Base-by-base conservation (phyloP, 768 basidiomycete species). In the Kondoa malvinella region DNA sequence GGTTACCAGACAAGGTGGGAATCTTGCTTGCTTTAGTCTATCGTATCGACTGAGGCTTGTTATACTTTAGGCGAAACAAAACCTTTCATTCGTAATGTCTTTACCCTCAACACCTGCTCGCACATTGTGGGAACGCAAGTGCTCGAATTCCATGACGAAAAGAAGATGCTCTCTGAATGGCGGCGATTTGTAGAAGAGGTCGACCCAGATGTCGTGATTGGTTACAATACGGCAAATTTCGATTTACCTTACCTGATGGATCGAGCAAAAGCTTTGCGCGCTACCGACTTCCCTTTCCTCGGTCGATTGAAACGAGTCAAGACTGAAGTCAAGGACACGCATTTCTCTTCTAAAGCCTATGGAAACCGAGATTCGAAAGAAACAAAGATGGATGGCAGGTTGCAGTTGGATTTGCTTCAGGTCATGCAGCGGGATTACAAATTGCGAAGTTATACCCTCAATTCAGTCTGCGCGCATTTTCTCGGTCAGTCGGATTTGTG, bases 361-460 rank as follows among this genome's bases (percentile, higher is more conserved):
- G 95, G 95, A 25, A 88, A 91, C 73, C 87, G 95, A 62, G 92
- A 95, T 77, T 95, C 92, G 0, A 97, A 97, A 76, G 90, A 92
- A 66, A 92, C 92, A 0, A 78, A 81, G 14, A 82, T 97, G 30
- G 89, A 94, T 70, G 95, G 95, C 30, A 85, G 95, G 29, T 80
- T 99, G 12, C 95, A 97, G 77, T 84, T 99, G 64, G 95, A 99
- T 80, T 79, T 99, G 17, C 82, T 99, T 34, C 92, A 96, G 73
- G 92, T 89, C 76, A 97, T 99, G 92, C 94, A 97, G 74, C 84
- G 95, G 71, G 95, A 99, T 77, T 88, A 96, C 80, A 99, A 97
- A 75, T 80, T 99, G 3, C 86, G 95, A 8, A 92, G 89, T 73
- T 99, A 99, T 76, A 90, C 94, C 1, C 85, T 99, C 72, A 99